Conservation (phyloP, 352 stramenopile species). For the Discostella stelligera region DNA sequence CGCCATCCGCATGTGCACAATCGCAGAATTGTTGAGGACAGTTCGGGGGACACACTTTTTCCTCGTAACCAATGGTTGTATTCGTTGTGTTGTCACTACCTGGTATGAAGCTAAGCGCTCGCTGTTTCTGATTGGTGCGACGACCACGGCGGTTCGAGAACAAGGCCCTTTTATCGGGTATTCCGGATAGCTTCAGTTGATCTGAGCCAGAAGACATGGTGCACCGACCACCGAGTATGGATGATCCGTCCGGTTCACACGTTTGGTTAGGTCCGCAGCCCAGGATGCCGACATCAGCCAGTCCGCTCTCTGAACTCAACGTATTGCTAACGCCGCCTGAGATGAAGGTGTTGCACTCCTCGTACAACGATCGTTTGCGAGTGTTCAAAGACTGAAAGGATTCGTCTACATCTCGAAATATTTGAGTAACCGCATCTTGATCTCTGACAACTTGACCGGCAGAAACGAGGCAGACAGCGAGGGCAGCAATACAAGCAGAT, state of each 20-base stretch:
- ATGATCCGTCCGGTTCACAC: conserved; percentile 22
- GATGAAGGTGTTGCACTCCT: conserved; percentile 11
- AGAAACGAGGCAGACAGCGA: conserved; percentile 8
- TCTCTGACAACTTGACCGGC: background rate
- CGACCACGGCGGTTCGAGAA: background rate
- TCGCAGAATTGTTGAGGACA: conserved; percentile 47
- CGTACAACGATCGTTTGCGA: background rate
- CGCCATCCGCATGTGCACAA: conserved; percentile 20
- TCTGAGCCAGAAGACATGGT: background rate
- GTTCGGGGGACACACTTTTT: conserved; percentile 26
- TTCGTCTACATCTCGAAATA: conserved; percentile 14
- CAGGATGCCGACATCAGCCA: conserved; percentile 29
- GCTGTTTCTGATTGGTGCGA: background rate
- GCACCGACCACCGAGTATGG: conserved; percentile 27
- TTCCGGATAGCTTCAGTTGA: background rate
- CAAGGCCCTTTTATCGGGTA: background rate
- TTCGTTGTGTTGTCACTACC: background rate
- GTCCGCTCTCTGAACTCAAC: background rate
- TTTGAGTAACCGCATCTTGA: conserved; percentile 1
- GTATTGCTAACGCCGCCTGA: background rate
- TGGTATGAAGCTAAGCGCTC: background rate
- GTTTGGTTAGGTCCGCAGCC: conserved; percentile 6
- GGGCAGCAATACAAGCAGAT: conserved; percentile 12
- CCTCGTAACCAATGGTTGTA: conserved; percentile 11
- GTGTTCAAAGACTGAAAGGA: background rate